Percentiles rank a stretch among this genome's conserved stretches.
Conservation (phyloP, 306 rosid genomes). For the Amphicarpaea edgeworthii region DNA sequence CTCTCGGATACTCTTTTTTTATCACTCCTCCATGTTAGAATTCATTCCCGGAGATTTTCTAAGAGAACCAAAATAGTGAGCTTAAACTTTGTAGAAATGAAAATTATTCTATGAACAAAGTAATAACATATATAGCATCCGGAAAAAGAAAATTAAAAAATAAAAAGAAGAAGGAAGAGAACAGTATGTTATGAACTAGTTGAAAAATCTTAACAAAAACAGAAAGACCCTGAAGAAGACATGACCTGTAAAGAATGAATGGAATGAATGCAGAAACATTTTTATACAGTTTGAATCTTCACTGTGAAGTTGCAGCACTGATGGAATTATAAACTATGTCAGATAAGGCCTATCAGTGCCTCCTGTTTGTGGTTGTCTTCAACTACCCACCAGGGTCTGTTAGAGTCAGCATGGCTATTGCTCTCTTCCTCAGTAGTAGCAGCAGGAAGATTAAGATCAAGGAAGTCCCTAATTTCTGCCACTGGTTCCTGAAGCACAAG, state of each 20-base stretch:
- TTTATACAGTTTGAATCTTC: slow-evolving; percentile 66
- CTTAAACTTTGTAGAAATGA: slow-evolving; percentile 36
- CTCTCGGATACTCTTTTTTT: too few relatives aligned
- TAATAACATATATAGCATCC: slow-evolving; percentile 33
- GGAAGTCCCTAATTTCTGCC: slow-evolving; percentile 70
- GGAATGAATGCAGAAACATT: slow-evolving; percentile 60
- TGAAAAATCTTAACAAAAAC: slow-evolving; percentile 51
- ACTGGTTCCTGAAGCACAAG: slow-evolving; percentile 55
- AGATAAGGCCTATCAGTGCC: slow-evolving; percentile 56
- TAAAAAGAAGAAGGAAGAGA: slow-evolving; percentile 1
- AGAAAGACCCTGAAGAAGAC: slow-evolving; percentile 50
- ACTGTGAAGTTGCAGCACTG: slow-evolving; percentile 42
- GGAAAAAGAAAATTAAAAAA: not conserved
- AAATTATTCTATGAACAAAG: slow-evolving; percentile 47
- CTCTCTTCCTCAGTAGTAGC: slow-evolving; percentile 73
- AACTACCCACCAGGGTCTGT: slow-evolving; percentile 65
- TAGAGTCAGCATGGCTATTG: slow-evolving; percentile 51
- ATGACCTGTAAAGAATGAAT: slow-evolving; percentile 76
- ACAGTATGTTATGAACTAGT: slow-evolving; percentile 36
- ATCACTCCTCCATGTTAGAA: too few relatives aligned
- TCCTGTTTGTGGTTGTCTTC: slow-evolving; percentile 59
- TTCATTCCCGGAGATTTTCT: slow-evolving; percentile 29
- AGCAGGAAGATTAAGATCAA: slow-evolving; percentile 95
- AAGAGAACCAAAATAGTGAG: slow-evolving; percentile 42
- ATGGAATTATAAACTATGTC: slow-evolving; percentile 19